Percentiles rank a stretch among this genome's conserved stretches.
Conservation (phyloP, 1,139 yeast species). For the Taiozyma sp. region DNA sequence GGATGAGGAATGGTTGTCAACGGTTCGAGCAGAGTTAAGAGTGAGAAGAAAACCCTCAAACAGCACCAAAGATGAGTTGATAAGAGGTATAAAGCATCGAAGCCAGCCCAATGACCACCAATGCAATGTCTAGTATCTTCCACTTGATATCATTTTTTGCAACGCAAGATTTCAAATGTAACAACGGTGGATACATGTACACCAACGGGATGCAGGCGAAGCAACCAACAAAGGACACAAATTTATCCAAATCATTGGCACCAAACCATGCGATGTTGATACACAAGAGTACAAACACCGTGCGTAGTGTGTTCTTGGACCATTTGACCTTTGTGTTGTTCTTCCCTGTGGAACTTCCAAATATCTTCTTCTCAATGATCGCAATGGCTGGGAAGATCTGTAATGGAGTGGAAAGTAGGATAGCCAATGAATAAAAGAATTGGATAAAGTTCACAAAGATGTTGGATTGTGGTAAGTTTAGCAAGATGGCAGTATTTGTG, state of each 20-base stretch:
- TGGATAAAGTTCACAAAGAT: conserved; percentile 61
- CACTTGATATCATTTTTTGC: conserved; percentile 18
- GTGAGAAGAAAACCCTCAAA: neutral
- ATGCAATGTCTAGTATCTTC: conserved; percentile 37
- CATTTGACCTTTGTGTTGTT: conserved; percentile 48
- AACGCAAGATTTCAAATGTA: conserved; percentile 40
- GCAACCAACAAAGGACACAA: conserved; percentile 75
- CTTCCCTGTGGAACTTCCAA: conserved; percentile 53
- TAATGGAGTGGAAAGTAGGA: conserved; percentile 67
- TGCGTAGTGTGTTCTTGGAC: conserved; percentile 57
- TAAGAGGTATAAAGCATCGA: conserved; percentile 65
- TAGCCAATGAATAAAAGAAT: conserved; percentile 66
- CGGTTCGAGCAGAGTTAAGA: too few species aligned
- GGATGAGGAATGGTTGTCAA: neutral
- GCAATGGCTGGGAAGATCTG: conserved; percentile 75
- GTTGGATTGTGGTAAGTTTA: conserved; percentile 62
- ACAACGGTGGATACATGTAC: conserved; percentile 75
- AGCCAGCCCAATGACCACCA: conserved; percentile 50
- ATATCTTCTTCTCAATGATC: conserved; percentile 58
- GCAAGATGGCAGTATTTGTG: conserved; percentile 62
- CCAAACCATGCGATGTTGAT: conserved; percentile 54
- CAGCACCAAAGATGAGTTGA: conserved; percentile 38
- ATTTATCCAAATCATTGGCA: conserved; percentile 59
- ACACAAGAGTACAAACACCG: conserved; percentile 45
- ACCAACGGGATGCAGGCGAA: conserved; percentile 82